Conservation (phyloP, 805 yeast species). For the Myxozyma neglecta region DNA sequence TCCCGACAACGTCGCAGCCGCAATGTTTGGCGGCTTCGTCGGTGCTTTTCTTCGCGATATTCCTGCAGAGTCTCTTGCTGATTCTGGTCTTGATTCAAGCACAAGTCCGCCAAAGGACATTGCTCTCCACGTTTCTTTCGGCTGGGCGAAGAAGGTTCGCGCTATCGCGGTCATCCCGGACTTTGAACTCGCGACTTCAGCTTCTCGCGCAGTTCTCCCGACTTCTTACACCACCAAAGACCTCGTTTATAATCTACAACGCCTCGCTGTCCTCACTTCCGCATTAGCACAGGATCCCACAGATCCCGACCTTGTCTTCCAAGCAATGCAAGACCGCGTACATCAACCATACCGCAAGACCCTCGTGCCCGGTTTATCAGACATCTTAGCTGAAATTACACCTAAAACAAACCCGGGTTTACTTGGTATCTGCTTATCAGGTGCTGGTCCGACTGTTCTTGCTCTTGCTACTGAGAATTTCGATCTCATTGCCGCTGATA, state of each 20-base stretch:
- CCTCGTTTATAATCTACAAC: slow-evolving; percentile 87
- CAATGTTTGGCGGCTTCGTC: slow-evolving; percentile 98
- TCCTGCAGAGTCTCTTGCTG: slow-evolving; percentile 71
- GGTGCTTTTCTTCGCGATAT: slow-evolving; percentile 85
- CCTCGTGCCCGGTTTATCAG: slow-evolving; percentile 86
- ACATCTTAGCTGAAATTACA: slow-evolving; percentile 74
- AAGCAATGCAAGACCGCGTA: slow-evolving; percentile 94
- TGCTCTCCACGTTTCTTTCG: slow-evolving; percentile 85
- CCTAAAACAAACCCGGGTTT: slow-evolving; percentile 77
- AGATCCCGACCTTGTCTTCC: slow-evolving; percentile 76
- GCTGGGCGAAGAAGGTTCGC: slow-evolving; percentile 76
- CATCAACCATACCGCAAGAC: slow-evolving; percentile 97
- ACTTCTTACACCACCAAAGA: slow-evolving; percentile 73
- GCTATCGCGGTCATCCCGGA: slow-evolving; percentile 92
- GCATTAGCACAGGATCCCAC: slow-evolving; percentile 87
- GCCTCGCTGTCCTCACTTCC: slow-evolving; percentile 87
- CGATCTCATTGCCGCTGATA: slow-evolving; percentile 76
- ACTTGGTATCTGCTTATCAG: slow-evolving; percentile 91
- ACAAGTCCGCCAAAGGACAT: slow-evolving; percentile 83
- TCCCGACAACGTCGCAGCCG: slow-evolving; percentile 97
- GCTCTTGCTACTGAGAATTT: slow-evolving; percentile 89
- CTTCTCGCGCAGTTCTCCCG: slow-evolving; percentile 88
- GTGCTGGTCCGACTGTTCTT: slow-evolving; percentile 97
- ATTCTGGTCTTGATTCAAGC: slow-evolving; percentile 65
- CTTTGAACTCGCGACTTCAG: slow-evolving; percentile 92